Evolutionary conservation across 768 basidiomycete species (phyloP).

Genomic region (Stropharia rugosoannulata): DNA sequence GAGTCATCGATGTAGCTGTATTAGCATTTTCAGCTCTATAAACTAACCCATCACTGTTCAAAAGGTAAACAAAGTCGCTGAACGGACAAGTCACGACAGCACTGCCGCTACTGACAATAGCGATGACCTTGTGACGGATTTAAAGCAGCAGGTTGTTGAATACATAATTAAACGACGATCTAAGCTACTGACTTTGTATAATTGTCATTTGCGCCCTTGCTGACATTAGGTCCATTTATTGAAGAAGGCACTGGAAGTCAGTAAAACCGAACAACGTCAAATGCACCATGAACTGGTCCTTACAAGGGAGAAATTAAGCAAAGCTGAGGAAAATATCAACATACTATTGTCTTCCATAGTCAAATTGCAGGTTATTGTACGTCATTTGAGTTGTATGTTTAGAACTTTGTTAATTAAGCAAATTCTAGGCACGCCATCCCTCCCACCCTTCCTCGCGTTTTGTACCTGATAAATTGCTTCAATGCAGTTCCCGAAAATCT

Average conservation of each 20-base stretch:
- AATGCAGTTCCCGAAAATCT: slow-evolving; percentile 12
- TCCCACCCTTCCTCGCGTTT: slow-evolving; percentile 5
- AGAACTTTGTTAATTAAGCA: neutral
- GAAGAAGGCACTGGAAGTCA: slow-evolving; percentile 12
- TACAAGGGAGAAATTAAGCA: slow-evolving; percentile 25
- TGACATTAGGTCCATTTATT: slow-evolving; percentile 22
- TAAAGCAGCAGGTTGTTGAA: neutral
- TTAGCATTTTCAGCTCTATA: too few relatives aligned
- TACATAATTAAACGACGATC: too few relatives aligned
- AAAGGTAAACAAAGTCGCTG: too few relatives aligned
- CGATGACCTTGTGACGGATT: neutral
- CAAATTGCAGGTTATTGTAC: slow-evolving; percentile 27
- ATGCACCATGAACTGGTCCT: slow-evolving; percentile 21
- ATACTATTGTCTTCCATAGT: slow-evolving; percentile 25
- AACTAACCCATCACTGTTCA: too few relatives aligned
- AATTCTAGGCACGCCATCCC: slow-evolving; percentile 21
- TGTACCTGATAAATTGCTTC: slow-evolving; percentile 7
- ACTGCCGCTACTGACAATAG: too few relatives aligned
- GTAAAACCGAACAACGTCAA: slow-evolving; percentile 20
- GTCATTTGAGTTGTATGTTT: neutral
- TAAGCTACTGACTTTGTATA: too few relatives aligned
- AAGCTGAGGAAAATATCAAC: slow-evolving; percentile 26
- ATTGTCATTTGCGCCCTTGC: neutral
- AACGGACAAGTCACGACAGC: too few relatives aligned
- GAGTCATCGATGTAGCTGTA: too few relatives aligned